A percentile compares a stretch with the other conserved stretches of the same genome.
These are phyloP conservation scores for Fistulinella prunicolor DNA, from an alignment of 768 basidiomycete genomes.

Conservation along the genomic window DNA sequence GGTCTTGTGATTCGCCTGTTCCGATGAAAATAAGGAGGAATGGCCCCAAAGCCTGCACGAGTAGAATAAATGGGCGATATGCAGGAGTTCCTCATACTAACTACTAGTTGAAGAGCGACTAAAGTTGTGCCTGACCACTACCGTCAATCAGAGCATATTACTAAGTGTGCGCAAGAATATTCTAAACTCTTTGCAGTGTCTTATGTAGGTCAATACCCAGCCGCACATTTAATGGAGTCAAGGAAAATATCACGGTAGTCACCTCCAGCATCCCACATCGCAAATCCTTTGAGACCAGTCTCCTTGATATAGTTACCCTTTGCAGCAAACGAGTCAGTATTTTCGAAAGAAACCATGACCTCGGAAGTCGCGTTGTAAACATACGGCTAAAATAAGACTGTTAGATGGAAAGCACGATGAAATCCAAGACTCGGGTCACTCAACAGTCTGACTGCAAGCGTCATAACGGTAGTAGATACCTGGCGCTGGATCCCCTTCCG, in stretches of 20 bases:
- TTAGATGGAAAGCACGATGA: not conserved
- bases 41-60: too few species aligned
- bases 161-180: too few species aligned
- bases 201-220: not conserved
- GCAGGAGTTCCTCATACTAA: too few species aligned
- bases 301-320: conserved; percentile 59
- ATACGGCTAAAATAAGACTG: conserved; percentile 45
- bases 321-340: conserved; percentile 50
- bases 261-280: conserved; percentile 68
- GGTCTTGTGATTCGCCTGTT: too few species aligned
- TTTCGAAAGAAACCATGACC: conserved; percentile 62
- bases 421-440: conserved; percentile 16
- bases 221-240: conserved; percentile 42
- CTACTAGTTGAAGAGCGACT: too few species aligned
- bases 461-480: conserved; percentile 51
- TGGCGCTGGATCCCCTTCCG: not conserved
- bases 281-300: conserved; percentile 55
- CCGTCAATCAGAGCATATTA: too few species aligned
- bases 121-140: too few species aligned
- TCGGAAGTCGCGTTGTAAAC: conserved; percentile 55
- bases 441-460: conserved; percentile 66
- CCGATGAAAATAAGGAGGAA: too few species aligned
- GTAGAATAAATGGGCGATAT: too few species aligned
- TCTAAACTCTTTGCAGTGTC: too few species aligned
- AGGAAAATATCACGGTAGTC: conserved; percentile 59